A percentile compares a stretch with the other conserved stretches of the same genome.
phyloP scores from a whole-genome alignment of 768 basidiomycete species.

The Suillus plorans region DNA sequence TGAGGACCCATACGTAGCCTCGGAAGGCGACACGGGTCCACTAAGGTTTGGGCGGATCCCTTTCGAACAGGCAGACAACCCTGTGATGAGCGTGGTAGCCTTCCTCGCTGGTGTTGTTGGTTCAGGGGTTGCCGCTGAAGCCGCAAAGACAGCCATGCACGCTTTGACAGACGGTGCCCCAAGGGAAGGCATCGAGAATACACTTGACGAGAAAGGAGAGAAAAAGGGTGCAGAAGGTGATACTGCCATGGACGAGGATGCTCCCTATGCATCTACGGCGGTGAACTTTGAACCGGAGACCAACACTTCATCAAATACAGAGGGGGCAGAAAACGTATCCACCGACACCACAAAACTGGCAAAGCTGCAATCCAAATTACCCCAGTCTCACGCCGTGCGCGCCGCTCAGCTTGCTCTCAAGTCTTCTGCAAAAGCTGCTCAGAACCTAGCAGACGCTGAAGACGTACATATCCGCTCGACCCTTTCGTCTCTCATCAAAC shows the following conservation, averaged over 20 bases:
- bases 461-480: slow-evolving; percentile 76
- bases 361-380: slow-evolving; percentile 36
- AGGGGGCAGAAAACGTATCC: slow-evolving; percentile 47
- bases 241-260: slow-evolving; percentile 33
- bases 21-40: slow-evolving; percentile 74
- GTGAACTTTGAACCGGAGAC: slow-evolving; percentile 16
- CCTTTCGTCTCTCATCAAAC: slow-evolving; percentile 82
- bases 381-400: slow-evolving; percentile 74
- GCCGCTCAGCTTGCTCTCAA: slow-evolving; percentile 87
- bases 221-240: slow-evolving; percentile 44
- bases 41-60: slow-evolving; percentile 79
- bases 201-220: slow-evolving; percentile 34
- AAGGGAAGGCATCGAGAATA: slow-evolving; percentile 30
- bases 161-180: slow-evolving; percentile 68
- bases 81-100: slow-evolving; percentile 97
- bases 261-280: slow-evolving; percentile 10
- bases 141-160: slow-evolving; percentile 86
- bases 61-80: slow-evolving; percentile 94
- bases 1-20: slow-evolving; percentile 87
- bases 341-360: slow-evolving; percentile 34
- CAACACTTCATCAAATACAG: slow-evolving; percentile 21
- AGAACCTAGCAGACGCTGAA: slow-evolving; percentile 77
- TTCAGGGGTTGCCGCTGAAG: slow-evolving; percentile 88
- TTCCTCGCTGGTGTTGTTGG: slow-evolving; percentile 93
- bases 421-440: slow-evolving; percentile 85